These are phyloP conservation scores for Nakaseomyces delphensis DNA, from an alignment of 1,139 yeast genomes.

Conservation along the genomic window DNA sequence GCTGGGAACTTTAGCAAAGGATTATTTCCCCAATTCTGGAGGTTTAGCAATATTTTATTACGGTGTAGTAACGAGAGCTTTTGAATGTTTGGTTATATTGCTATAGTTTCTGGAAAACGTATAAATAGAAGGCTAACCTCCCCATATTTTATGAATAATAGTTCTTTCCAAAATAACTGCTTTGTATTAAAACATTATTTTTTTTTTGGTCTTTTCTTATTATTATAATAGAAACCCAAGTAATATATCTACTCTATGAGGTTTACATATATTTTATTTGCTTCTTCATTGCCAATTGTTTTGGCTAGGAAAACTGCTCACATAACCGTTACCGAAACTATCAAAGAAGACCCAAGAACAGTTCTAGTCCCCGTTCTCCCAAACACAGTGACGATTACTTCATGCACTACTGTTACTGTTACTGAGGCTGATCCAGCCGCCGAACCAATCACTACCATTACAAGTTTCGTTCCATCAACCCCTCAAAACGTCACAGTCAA, in stretches of 20 bases:
- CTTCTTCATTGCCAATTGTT: neutral
- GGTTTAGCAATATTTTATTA: neutral
- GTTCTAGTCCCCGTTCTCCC: neutral
- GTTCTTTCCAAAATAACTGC: neutral
- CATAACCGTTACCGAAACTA: neutral
- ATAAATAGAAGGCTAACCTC: constrained; percentile 4
- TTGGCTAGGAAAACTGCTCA: neutral
- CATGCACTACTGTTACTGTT: neutral
- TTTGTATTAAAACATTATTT: neutral
- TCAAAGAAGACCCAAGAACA: neutral
- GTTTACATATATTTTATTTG: neutral
- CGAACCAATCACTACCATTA: neutral
- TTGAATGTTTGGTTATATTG: neutral
- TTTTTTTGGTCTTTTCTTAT: too few relatives aligned
- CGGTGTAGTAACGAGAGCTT: neutral
- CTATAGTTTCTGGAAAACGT: neutral
- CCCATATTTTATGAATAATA: too few relatives aligned
- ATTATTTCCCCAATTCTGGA: too few relatives aligned
- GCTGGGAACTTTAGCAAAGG: too few relatives aligned
- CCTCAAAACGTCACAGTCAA: neutral
- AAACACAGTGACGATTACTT: neutral
- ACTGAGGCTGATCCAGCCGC: neutral
- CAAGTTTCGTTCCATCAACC: neutral
- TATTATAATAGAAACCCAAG: neutral
- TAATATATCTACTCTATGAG: neutral